A percentile compares a stretch with the other conserved stretches of the same genome.
phyloP scores from a whole-genome alignment of 495 filamentous ascomycete genomes.

The Trichoderma asperelloides region DNA sequence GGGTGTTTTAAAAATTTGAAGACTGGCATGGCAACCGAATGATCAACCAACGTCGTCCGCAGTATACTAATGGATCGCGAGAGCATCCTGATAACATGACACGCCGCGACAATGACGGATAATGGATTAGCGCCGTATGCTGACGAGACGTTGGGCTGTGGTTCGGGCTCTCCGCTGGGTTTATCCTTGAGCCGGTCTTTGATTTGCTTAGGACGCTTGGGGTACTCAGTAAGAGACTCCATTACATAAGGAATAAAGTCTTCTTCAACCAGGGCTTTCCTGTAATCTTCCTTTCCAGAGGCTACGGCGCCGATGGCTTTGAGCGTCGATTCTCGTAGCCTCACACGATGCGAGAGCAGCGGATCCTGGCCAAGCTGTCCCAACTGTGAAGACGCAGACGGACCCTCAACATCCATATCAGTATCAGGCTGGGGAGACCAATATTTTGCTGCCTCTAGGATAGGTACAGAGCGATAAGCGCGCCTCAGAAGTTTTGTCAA shows the following conservation, averaged over 20 bases:
- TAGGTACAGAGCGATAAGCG: conserved; percentile 39
- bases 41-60: conserved; percentile 78
- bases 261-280: conserved; percentile 73
- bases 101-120: conserved; percentile 75
- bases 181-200: conserved; percentile 13
- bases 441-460: conserved; percentile 27
- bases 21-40: conserved; percentile 70
- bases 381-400: conserved; percentile 31
- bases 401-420: conserved; percentile 14
- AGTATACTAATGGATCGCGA: conserved; percentile 77
- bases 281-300: conserved; percentile 72
- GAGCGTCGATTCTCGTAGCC: conserved; percentile 67
- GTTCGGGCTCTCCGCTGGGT: neutral
- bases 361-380: conserved; percentile 55
- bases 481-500: conserved; percentile 71
- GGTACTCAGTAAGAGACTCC: conserved; percentile 62
- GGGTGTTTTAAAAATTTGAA: conserved; percentile 65
- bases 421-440: conserved; percentile 32
- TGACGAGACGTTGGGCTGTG: conserved; percentile 9
- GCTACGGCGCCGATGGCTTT: conserved; percentile 70
- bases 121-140: conserved; percentile 38
- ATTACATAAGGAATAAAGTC: conserved; percentile 74
- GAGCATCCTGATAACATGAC: conserved; percentile 64
- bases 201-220: conserved; percentile 19
- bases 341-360: conserved; percentile 61